Percentiles rank a stretch among this genome's conserved stretches.
Evolutionary conservation across 345 rosid genomes (phyloP).

Genomic region (Eucalyptus curtisii): DNA sequence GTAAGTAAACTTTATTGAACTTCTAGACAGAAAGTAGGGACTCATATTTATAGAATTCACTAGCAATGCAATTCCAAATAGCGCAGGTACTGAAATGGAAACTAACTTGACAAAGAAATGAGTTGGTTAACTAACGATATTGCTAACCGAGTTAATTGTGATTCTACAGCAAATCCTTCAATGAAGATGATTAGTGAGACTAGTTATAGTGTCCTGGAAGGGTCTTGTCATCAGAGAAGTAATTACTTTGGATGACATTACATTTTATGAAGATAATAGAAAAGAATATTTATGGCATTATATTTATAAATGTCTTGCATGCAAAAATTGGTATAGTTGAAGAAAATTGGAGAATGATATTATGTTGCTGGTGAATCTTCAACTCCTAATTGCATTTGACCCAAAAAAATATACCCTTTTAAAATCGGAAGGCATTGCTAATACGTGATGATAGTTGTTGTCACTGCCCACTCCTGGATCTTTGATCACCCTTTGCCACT

Average conservation of each 20-base stretch:
- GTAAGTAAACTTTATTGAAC: not conserved
- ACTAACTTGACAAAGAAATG: not conserved
- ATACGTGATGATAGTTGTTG: not conserved
- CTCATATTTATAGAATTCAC: not conserved
- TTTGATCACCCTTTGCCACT: not conserved
- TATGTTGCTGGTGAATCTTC: not conserved
- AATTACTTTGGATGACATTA: not conserved
- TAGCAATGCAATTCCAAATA: not conserved
- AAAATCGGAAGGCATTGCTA: not conserved
- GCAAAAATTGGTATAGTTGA: not conserved
- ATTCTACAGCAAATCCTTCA: not conserved
- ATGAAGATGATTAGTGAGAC: not conserved
- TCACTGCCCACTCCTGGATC: not conserved
- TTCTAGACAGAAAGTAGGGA: not conserved
- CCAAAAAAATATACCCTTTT: not conserved
- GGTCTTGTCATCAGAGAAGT: not conserved
- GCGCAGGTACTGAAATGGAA: not conserved
- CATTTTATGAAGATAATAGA: not conserved
- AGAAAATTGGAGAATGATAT: not conserved
- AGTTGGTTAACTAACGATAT: not conserved
- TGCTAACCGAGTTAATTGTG: not conserved
- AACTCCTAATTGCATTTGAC: not conserved
- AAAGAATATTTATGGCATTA: not conserved
- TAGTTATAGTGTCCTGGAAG: not conserved
- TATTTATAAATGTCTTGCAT: not conserved